Conservation (phyloP, 345 rosid genomes). For the Trapa bicornis region DNA sequence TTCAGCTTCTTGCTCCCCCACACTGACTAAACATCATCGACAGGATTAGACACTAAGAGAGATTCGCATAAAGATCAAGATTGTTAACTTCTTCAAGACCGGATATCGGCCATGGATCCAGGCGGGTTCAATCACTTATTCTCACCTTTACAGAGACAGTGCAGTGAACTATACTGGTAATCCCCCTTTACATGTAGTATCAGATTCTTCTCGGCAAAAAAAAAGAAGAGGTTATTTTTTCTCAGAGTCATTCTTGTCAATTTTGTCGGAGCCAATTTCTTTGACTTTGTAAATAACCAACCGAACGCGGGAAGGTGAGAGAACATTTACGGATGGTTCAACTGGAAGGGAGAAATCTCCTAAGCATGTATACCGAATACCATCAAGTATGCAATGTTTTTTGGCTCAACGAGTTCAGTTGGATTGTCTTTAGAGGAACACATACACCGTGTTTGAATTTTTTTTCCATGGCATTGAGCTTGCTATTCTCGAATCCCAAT, state of each 20-base stretch:
- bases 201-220: not conserved
- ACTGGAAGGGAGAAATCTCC: too few species aligned
- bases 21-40: constrained; percentile 24
- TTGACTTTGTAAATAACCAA: constrained; percentile 5
- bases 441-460: too few species aligned
- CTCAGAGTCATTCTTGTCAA: not conserved
- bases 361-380: too few species aligned
- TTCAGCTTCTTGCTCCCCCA: constrained; percentile 84
- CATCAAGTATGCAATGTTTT: too few species aligned
- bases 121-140: not conserved
- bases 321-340: not conserved
- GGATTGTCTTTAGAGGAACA: too few species aligned
- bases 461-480: too few species aligned
- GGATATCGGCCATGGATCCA: not conserved
- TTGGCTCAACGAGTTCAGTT: too few species aligned
- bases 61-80: not conserved
- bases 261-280: not conserved
- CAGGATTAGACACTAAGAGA: not conserved
- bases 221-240: not conserved
- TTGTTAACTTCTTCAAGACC: not conserved
- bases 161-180: not conserved
- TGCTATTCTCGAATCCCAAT: too few species aligned
- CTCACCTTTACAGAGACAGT: not conserved
- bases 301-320: not conserved
- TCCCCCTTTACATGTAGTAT: not conserved